Percentiles rank a stretch among this genome's conserved stretches.
Evolutionary conservation across 345 rosid genomes (phyloP).

Genomic region (Citrus unshiu): DNA sequence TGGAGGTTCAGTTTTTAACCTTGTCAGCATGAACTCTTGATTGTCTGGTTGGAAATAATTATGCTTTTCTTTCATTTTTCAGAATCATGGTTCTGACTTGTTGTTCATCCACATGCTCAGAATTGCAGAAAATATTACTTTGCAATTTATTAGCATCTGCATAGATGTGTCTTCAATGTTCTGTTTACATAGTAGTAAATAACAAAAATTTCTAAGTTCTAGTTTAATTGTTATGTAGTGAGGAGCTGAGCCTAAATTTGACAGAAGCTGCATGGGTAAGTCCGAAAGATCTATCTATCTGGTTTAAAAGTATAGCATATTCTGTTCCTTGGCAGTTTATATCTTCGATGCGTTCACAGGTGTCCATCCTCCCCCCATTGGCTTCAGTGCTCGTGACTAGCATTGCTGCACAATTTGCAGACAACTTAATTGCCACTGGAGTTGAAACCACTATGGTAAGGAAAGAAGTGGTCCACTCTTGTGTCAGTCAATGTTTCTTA

Average conservation of each 20-base stretch:
- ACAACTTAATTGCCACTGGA: slow-evolving; percentile 74
- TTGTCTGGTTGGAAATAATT: background rate
- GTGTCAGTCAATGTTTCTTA: slow-evolving; percentile 10
- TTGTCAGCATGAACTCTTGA: background rate
- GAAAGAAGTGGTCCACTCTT: slow-evolving; percentile 8
- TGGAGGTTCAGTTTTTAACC: background rate
- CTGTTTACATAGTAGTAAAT: background rate
- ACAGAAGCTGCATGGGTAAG: slow-evolving; percentile 98
- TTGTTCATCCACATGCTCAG: background rate
- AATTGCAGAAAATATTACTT: background rate
- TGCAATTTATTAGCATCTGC: background rate
- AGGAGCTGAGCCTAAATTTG: slow-evolving; percentile 78
- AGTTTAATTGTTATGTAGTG: slow-evolving; percentile 49
- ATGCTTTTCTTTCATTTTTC: background rate
- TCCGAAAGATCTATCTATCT: background rate
- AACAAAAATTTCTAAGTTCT: background rate
- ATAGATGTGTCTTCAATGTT: background rate
- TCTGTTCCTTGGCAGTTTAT: slow-evolving; percentile 1
- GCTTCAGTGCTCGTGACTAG: slow-evolving; percentile 79
- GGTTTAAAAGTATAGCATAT: background rate
- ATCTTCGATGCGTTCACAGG: slow-evolving; percentile 40
- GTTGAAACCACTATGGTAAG: slow-evolving; percentile 80
- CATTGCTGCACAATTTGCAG: slow-evolving; percentile 81
- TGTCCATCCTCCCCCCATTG: slow-evolving; percentile 95
- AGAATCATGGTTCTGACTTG: background rate